phyloP scores from a whole-genome alignment of 2,329 filamentous ascomycete species.

The Rugonectria rugulosa region DNA sequence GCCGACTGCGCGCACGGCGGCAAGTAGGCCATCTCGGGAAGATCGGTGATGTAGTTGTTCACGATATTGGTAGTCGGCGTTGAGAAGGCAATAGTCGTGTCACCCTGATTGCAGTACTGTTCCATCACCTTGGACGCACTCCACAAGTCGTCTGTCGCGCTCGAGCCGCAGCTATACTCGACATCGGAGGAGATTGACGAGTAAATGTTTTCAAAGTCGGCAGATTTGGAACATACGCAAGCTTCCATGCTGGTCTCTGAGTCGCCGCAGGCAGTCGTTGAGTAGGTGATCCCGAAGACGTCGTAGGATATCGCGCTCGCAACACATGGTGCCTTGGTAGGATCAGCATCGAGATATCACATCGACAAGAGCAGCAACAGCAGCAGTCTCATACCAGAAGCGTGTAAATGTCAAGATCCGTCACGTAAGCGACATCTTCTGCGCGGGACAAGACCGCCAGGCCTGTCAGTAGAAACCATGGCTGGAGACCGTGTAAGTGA shows the following conservation, averaged over 20 bases:
- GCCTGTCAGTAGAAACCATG: slow-evolving; percentile 9
- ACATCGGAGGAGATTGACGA: slow-evolving; percentile 50
- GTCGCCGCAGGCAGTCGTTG: slow-evolving; percentile 49
- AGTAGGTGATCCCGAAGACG: slow-evolving; percentile 52
- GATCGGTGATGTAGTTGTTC: slow-evolving; percentile 58
- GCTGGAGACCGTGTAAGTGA: slow-evolving; percentile 30
- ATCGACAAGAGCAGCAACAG: not conserved
- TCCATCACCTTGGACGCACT: slow-evolving; percentile 55
- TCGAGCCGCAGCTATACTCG: slow-evolving; percentile 52
- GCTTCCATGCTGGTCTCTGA: slow-evolving; percentile 55
- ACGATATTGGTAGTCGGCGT: slow-evolving; percentile 52
- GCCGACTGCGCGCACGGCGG: slow-evolving; percentile 48
- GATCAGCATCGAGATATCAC: slow-evolving; percentile 3
- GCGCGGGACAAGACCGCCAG: slow-evolving; percentile 20
- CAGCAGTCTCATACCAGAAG: slow-evolving; percentile 45
- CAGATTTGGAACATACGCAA: slow-evolving; percentile 61
- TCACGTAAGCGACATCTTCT: slow-evolving; percentile 51
- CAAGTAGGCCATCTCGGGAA: slow-evolving; percentile 50
- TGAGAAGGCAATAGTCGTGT: slow-evolving; percentile 47
- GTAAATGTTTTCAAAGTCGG: slow-evolving; percentile 48
- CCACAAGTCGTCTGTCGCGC: slow-evolving; percentile 56
- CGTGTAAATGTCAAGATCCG: slow-evolving; percentile 52
- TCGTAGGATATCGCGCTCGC: slow-evolving; percentile 54
- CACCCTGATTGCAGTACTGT: slow-evolving; percentile 58
- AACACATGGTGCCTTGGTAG: slow-evolving; percentile 58